Evolutionary conservation across 2,329 filamentous ascomycete genomes (phyloP).

Genomic region (Chaetomium strumarium): DNA sequence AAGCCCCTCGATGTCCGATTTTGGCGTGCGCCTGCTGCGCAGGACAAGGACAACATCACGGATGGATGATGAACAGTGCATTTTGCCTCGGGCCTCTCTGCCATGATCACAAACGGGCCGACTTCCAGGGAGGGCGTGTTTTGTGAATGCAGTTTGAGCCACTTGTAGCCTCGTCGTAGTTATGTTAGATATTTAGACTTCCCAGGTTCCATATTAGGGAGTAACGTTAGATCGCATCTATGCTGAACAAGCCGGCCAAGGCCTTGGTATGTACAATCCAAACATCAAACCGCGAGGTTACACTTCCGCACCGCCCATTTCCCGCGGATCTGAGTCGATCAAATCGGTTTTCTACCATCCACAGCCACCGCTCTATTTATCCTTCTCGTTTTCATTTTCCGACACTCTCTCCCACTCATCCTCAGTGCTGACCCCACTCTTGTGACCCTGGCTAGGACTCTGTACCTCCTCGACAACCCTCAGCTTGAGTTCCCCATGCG

Average conservation of each 20-base stretch:
- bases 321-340: neutral
- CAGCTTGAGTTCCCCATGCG: constrained; percentile 44
- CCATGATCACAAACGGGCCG: no score
- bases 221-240: no score
- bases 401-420: constrained; percentile 98
- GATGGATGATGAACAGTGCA: no score
- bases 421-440: constrained; percentile 69
- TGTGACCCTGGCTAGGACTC: constrained; percentile 38
- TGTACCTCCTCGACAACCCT: constrained; percentile 39
- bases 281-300: neutral
- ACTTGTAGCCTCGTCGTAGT: no score
- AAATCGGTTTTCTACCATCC: neutral
- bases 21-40: no score
- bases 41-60: no score
- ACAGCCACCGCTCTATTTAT: constrained; percentile 32
- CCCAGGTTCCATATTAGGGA: neutral
- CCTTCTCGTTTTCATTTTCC: constrained; percentile 59
- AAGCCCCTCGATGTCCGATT: no score
- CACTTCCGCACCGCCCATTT: neutral
- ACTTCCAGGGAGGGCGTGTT: no score
- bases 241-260: no score
- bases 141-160: neutral
- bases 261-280: no score
- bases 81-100: no score
- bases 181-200: neutral